Conservation (phyloP, 108 stramenopile genomes). For the Nitzschia sp. region DNA sequence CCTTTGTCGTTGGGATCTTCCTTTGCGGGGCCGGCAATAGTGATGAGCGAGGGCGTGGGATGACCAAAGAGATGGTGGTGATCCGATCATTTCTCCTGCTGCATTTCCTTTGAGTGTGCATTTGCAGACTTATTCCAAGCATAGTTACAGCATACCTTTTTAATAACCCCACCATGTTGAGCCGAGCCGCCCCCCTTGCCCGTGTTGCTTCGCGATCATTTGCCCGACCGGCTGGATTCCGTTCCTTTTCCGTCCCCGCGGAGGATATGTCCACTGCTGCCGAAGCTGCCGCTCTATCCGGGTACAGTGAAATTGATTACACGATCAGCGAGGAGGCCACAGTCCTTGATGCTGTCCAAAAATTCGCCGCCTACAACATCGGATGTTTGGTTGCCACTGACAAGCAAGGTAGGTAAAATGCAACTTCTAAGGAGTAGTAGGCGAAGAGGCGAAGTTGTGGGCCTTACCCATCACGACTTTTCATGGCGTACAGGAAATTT, state of each 20-base stretch:
- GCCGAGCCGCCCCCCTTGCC: slow-evolving; percentile 48
- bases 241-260: not conserved
- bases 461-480: no score
- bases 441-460: no score
- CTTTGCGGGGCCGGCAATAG: no score
- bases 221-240: slow-evolving; percentile 24
- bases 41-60: no score
- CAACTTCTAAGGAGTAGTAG: not conserved
- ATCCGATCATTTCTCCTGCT: no score
- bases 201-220: slow-evolving; percentile 36
- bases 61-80: no score
- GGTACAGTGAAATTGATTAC: slow-evolving; percentile 88
- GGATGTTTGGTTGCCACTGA: slow-evolving; percentile 87
- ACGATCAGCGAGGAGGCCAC: slow-evolving; percentile 77
- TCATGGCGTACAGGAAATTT: slow-evolving; percentile 37
- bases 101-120: no score
- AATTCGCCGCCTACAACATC: slow-evolving; percentile 91
- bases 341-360: slow-evolving; percentile 91
- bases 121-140: no score
- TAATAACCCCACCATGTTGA: slow-evolving; percentile 38
- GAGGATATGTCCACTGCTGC: slow-evolving; percentile 53
- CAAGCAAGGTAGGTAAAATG: slow-evolving; percentile 54
- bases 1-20: no score
- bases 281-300: slow-evolving; percentile 79
- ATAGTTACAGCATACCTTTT: no score